Base-by-base conservation (phyloP, 345 rosid genomes). In the Jatropha curcas region DNA sequence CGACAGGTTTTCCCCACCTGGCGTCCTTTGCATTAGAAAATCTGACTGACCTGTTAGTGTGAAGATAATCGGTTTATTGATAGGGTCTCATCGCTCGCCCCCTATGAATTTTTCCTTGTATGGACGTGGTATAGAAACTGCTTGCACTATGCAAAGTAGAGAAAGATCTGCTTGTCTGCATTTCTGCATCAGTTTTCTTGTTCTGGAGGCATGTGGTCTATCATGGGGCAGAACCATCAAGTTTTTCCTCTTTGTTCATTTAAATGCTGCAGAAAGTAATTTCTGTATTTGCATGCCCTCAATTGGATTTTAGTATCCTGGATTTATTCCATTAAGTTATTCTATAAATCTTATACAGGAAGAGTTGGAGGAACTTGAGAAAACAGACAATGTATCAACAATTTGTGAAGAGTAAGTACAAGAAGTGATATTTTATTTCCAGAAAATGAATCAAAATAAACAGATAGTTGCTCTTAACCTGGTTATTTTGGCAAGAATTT, bases 371-470 rank as follows among this genome's bases (percentile, higher is more conserved):
- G 87, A 82, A 77, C 84, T 90, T 8, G 89, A 83, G 67, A 64
- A 46, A 37, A 74, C 87, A 7, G 85, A 77, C 56, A 81, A 67
- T 28, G 80, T 84, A 33, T 86, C 91, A 41, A 71, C 83, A 37
- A 76, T 84, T 63, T 88, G 93, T 71, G 83, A 80, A 51, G 92
- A 80, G 96, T 90, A 85, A 88, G 96, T 87, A 10, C 39, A 58
- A 71, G 22, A 62, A 69, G 10, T 25, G 46, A 41, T 53, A 14
- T 51, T 50, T 27, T 12, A 5, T 48, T 17, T 20, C 9, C 14
- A 3, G 14, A 50, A 34, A 31, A 14, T 1, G 25, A 27, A n/a
- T n/a, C n/a, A 6, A 51, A 35, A 34, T 1, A 0, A 10, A n/a
- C 8, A 17, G 33, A 20, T 22, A 13, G 17, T 0, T 24, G 13